These are phyloP conservation scores for Trichophyton simii DNA, from an alignment of 2,329 filamentous ascomycete genomes.

Conservation along the genomic window DNA sequence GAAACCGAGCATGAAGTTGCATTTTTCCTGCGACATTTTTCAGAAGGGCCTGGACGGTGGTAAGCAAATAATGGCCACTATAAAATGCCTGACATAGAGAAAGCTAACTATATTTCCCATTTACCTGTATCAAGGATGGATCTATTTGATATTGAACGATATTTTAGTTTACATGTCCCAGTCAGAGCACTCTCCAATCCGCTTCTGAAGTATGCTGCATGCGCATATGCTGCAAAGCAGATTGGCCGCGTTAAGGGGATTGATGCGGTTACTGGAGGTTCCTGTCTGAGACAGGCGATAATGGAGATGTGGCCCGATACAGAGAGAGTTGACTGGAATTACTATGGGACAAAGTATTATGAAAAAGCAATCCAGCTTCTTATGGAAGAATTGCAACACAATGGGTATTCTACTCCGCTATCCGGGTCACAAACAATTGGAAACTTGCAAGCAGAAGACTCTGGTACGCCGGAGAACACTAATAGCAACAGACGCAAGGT, in stretches of 20 bases:
- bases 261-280: constrained; percentile 40
- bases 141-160: constrained; percentile 40
- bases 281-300: constrained; percentile 34
- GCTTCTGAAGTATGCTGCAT: constrained; percentile 41
- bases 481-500: constrained; percentile 31
- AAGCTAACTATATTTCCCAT: neutral
- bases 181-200: constrained; percentile 42
- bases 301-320: constrained; percentile 44
- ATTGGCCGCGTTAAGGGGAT: constrained; percentile 42
- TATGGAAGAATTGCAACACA: constrained; percentile 33
- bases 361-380: constrained; percentile 49
- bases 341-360: constrained; percentile 51
- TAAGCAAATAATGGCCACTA: constrained; percentile 17
- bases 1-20: constrained; percentile 45
- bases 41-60: constrained; percentile 49
- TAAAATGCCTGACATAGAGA: neutral
- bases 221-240: constrained; percentile 51
- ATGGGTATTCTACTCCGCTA: constrained; percentile 23
- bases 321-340: constrained; percentile 44
- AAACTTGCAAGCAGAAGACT: constrained; percentile 25
- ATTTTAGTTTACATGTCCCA: constrained; percentile 49
- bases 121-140: constrained; percentile 27
- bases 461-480: constrained; percentile 29
- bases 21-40: constrained; percentile 49
- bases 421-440: constrained; percentile 25